Evolutionary conservation across 331 rosid species (phyloP).

Genomic region (Telfairia occidentalis): DNA sequence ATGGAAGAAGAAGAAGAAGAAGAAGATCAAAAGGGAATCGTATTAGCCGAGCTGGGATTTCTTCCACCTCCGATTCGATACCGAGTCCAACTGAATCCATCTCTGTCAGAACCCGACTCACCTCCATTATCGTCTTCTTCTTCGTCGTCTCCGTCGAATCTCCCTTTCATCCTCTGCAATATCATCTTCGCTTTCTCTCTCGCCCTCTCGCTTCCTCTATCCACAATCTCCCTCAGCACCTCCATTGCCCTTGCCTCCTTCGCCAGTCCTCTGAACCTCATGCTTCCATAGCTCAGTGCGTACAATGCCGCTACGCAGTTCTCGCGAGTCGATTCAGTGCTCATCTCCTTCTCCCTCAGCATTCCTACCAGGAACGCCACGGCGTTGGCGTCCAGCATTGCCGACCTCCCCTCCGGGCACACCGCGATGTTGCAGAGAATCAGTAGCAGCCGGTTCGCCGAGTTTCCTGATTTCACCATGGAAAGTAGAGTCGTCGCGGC

Average conservation of each 20-base stretch:
- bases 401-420: conserved; percentile 3
- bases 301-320: conserved; percentile 15
- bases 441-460: not conserved
- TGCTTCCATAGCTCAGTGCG: conserved; percentile 6
- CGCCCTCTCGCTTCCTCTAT: conserved; percentile 11
- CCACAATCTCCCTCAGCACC: conserved; percentile 7
- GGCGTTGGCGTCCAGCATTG: conserved; percentile 12
- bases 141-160: not conserved
- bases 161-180: conserved; percentile 10
- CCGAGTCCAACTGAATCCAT: conserved; percentile 6
- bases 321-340: conserved; percentile 1
- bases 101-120: not conserved
- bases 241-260: conserved; percentile 3
- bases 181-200: conserved; percentile 16
- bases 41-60: not conserved
- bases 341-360: not conserved
- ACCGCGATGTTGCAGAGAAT: conserved; percentile 14
- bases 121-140: not conserved
- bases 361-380: conserved; percentile 5
- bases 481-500: conserved; percentile 5
- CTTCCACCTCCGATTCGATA: not conserved
- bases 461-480: conserved; percentile 7
- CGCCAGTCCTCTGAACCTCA: conserved; percentile 13
- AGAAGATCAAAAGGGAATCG: not conserved
- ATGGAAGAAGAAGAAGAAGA: not conserved